Evolutionary conservation across 768 basidiomycete genomes (phyloP).

Genomic region (Suillus lakei): DNA sequence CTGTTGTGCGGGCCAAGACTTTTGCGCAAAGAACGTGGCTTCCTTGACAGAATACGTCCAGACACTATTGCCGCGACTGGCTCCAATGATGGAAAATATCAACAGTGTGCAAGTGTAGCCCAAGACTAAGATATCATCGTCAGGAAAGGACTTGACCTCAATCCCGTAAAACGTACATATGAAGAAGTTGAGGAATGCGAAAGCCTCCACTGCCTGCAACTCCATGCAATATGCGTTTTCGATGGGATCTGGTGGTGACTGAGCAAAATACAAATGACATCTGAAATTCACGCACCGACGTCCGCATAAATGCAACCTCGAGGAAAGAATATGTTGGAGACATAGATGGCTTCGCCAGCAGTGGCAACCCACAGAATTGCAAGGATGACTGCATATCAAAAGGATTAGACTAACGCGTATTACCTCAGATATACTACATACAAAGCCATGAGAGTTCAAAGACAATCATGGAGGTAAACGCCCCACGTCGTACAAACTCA

Average conservation of each 20-base stretch:
- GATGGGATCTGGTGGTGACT: slow-evolving; percentile 17
- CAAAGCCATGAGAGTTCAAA: slow-evolving; percentile 43
- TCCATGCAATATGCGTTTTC: slow-evolving; percentile 29
- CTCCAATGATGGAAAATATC: slow-evolving; percentile 30
- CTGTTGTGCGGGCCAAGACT: slow-evolving; percentile 11
- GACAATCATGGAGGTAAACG: slow-evolving; percentile 42
- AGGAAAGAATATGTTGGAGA: slow-evolving; percentile 10
- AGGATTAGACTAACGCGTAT: not conserved
- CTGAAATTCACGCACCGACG: slow-evolving; percentile 9
- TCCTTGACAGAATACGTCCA: slow-evolving; percentile 41
- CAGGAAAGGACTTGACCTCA: not conserved
- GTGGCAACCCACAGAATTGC: slow-evolving; percentile 46
- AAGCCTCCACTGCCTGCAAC: slow-evolving; percentile 36
- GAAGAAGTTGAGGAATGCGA: slow-evolving; percentile 43
- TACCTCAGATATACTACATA: slow-evolving; percentile 25
- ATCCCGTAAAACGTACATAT: slow-evolving; percentile 27
- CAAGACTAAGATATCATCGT: slow-evolving; percentile 32
- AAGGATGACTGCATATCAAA: slow-evolving; percentile 30
- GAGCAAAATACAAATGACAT: not conserved
- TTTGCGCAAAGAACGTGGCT: slow-evolving; percentile 23
- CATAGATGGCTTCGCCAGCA: slow-evolving; percentile 32
- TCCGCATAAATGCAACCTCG: slow-evolving; percentile 14
- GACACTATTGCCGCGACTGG: slow-evolving; percentile 30
- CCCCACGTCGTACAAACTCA: slow-evolving; percentile 39
- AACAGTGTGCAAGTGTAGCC: slow-evolving; percentile 33